phyloP scores from a whole-genome alignment of 345 rosid species.

The Salix udensis region DNA sequence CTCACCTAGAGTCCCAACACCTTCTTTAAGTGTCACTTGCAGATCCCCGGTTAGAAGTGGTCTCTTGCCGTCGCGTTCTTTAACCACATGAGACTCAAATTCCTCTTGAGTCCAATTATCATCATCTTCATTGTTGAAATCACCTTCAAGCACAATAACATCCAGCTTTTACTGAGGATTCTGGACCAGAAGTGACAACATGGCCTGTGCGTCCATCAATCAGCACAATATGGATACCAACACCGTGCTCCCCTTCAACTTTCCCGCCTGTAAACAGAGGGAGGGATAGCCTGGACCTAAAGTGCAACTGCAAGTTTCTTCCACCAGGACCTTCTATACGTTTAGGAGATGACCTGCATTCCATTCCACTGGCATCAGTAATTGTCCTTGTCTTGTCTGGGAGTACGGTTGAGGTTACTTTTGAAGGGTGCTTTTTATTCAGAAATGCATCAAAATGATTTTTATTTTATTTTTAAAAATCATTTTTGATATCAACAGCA shows the following conservation, averaged over 20 bases:
- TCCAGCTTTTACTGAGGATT: constrained; percentile 35
- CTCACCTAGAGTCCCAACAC: constrained; percentile 36
- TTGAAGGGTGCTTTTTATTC: no score
- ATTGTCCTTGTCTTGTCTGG: no score
- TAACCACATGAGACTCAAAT: constrained; percentile 33
- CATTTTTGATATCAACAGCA: no score
- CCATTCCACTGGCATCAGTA: no score
- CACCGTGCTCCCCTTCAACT: constrained; percentile 36
- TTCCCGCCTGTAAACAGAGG: constrained; percentile 35
- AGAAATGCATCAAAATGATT: no score
- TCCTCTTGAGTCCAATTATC: constrained; percentile 31
- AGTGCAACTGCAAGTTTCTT: constrained; percentile 35
- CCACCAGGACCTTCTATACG: constrained; percentile 20
- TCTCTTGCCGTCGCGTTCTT: constrained; percentile 39
- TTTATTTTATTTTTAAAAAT: no score
- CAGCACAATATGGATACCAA: constrained; percentile 26
- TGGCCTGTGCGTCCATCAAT: constrained; percentile 27
- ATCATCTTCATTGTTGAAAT: constrained; percentile 34
- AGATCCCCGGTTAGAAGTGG: constrained; percentile 40
- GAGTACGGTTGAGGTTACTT: no score
- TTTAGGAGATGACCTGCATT: constrained; percentile 31
- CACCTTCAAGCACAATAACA: constrained; percentile 38
- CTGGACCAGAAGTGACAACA: constrained; percentile 33
- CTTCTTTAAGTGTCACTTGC: constrained; percentile 36
- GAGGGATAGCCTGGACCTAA: constrained; percentile 30